A percentile compares a stretch with the other conserved stretches of the same genome.
phyloP scores from a whole-genome alignment of 257 asterid species.

The Coffea eugenioides region DNA sequence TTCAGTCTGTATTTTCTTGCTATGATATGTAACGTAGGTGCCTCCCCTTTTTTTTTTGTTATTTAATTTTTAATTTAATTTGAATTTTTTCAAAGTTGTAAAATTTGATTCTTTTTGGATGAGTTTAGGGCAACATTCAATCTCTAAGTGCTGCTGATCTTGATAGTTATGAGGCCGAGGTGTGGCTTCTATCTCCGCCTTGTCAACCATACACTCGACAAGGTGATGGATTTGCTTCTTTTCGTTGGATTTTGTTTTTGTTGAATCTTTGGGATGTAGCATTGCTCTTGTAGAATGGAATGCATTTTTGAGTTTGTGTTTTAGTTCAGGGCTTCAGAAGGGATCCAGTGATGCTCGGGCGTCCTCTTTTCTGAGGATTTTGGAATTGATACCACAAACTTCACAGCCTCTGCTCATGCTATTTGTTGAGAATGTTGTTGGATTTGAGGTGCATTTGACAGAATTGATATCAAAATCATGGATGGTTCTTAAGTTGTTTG shows the following conservation, averaged over 20 bases:
- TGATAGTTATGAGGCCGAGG: slow-evolving; percentile 71
- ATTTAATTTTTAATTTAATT: no score
- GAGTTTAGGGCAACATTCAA: slow-evolving; percentile 88
- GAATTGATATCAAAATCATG: background rate
- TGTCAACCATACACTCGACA: slow-evolving; percentile 98
- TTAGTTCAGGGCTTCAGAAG: slow-evolving; percentile 78
- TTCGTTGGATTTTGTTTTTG: background rate
- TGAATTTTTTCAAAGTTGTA: background rate
- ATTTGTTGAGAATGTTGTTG: slow-evolving; percentile 97
- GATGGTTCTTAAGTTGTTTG: background rate
- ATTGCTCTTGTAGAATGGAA: slow-evolving; percentile 5
- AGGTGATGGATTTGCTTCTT: slow-evolving; percentile 43
- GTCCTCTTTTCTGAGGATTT: slow-evolving; percentile 71
- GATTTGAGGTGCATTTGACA: slow-evolving; percentile 74
- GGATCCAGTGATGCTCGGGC: slow-evolving; percentile 96
- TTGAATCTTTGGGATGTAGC: background rate
- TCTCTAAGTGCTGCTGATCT: slow-evolving; percentile 79
- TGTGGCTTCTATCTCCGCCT: slow-evolving; percentile 94
- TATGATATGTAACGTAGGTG: no score
- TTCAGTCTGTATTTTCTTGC: background rate
- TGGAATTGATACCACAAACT: slow-evolving; percentile 74
- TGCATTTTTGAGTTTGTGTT: slow-evolving; percentile 20
- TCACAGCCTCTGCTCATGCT: slow-evolving; percentile 69
- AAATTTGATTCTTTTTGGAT: slow-evolving; percentile 22
- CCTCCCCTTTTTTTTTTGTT: background rate